Conservation (phyloP, 106 monocot species). For the Dendrobium catenatum region DNA sequence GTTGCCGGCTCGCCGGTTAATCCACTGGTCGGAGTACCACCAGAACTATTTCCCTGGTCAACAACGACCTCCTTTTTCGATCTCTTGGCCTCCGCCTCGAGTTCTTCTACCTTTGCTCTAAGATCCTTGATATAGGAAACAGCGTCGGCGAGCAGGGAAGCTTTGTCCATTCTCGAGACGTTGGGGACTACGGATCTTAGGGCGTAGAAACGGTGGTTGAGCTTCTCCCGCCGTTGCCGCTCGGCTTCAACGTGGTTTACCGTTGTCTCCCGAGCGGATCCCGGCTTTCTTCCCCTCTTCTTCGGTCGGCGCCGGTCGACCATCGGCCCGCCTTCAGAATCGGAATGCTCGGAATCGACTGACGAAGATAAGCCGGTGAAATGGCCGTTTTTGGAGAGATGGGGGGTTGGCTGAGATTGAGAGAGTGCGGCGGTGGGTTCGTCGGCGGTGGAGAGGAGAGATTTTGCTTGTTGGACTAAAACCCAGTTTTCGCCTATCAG, state of each 20-base stretch:
- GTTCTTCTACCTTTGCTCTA: slow-evolving; percentile 29
- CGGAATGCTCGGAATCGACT: slow-evolving; percentile 27
- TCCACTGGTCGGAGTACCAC: not conserved
- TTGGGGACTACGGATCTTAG: slow-evolving; percentile 79
- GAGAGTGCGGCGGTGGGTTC: not conserved
- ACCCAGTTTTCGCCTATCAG: slow-evolving; percentile 20
- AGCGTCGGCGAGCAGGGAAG: slow-evolving; percentile 69
- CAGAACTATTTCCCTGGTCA: not conserved
- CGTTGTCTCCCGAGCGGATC: slow-evolving; percentile 20
- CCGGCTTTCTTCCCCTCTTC: slow-evolving; percentile 35
- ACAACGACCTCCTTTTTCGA: not conserved
- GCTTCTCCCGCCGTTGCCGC: slow-evolving; percentile 71
- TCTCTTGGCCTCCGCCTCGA: slow-evolving; percentile 31
- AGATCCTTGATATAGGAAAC: slow-evolving; percentile 72
- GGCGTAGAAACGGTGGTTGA: slow-evolving; percentile 74
- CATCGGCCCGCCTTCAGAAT: not conserved
- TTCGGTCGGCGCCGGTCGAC: not conserved
- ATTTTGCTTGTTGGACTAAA: slow-evolving; percentile 22
- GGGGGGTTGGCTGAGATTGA: no score
- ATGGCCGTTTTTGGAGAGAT: no score
- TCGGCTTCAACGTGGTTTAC: slow-evolving; percentile 81
- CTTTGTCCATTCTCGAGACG: slow-evolving; percentile 84
- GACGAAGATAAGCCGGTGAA: slow-evolving; percentile 13
- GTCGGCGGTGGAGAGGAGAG: slow-evolving; percentile 7
- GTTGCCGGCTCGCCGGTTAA: not conserved